phyloP scores from a whole-genome alignment of 208 protist genomes.

The Acanthamoeba healyi region DNA sequence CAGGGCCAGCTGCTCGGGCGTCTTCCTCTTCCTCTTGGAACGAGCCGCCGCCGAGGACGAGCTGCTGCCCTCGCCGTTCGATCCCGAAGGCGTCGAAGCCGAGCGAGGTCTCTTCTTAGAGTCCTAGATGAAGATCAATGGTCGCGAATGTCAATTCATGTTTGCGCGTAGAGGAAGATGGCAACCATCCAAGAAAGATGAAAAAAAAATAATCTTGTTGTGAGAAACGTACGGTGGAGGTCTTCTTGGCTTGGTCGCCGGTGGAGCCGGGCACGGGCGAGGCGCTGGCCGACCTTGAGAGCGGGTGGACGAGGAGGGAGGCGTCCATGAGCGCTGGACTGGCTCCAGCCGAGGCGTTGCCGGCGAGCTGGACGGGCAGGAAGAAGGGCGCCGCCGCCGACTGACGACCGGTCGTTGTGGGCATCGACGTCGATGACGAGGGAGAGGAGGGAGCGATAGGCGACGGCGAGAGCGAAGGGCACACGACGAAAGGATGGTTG shows the following conservation, averaged over 20 bases:
- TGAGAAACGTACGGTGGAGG: not conserved
- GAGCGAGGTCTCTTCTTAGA: conserved; percentile 52
- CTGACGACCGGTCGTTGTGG: not conserved
- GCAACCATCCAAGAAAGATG: not conserved
- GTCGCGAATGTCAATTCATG: not conserved
- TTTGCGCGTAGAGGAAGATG: too few species aligned
- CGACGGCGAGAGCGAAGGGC: not conserved
- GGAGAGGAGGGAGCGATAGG: not conserved
- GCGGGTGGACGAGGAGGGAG: not conserved
- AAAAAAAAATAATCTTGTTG: not conserved
- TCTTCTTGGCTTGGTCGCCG: conserved; percentile 15
- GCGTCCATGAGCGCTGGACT: conserved; percentile 35
- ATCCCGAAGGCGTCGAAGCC: not conserved
- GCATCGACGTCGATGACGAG: not conserved
- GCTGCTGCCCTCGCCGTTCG: not conserved
- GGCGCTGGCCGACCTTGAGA: conserved; percentile 13
- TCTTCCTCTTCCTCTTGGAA: conserved; percentile 81
- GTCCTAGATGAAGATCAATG: not conserved
- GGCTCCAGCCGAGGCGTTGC: not conserved
- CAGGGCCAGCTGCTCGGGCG: conserved; percentile 80
- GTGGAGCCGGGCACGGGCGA: conserved; percentile 10
- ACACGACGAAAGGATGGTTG: conserved; percentile 11
- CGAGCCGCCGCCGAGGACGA: not conserved
- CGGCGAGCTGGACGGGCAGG: not conserved
- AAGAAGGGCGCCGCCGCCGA: not conserved